Evolutionary conservation across 2,329 filamentous ascomycete genomes (phyloP).

Genomic region (Colletotrichum sp.): DNA sequence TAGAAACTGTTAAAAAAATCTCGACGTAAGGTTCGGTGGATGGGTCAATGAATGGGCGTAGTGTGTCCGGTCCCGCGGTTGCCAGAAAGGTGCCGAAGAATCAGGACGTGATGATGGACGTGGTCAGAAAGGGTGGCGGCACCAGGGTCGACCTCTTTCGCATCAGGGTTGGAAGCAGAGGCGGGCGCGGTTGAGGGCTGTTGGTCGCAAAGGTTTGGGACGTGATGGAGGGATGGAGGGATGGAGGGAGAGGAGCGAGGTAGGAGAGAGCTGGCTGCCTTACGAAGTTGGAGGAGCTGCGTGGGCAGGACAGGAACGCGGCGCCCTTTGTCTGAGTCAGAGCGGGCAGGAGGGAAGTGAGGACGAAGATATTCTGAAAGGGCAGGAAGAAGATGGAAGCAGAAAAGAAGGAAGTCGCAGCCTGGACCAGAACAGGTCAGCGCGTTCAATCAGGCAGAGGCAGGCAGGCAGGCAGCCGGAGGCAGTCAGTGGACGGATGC

Average conservation of each 20-base stretch:
- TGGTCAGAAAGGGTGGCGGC: not conserved
- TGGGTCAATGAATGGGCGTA: not conserved
- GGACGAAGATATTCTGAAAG: not conserved
- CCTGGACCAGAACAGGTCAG: not conserved
- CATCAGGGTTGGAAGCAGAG: not conserved
- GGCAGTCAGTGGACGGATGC: not conserved
- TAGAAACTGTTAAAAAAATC: not conserved
- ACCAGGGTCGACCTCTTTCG: not conserved
- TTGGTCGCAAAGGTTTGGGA: constrained; percentile 10
- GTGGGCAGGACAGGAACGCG: not conserved
- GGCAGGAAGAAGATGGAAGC: not conserved
- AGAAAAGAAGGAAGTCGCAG: not conserved
- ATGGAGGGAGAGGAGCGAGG: not conserved
- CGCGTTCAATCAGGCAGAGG: constrained; percentile 10
- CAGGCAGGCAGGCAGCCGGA: not conserved
- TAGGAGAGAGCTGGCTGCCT: not conserved
- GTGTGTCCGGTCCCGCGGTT: not conserved
- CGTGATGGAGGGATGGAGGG: not conserved
- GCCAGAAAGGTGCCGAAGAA: not conserved
- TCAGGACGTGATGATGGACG: not conserved
- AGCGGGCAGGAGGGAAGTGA: not conserved
- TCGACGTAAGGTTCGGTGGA: not conserved
- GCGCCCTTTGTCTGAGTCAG: constrained; percentile 19
- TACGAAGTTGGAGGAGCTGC: not conserved
- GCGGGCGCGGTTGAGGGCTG: not conserved